These are phyloP conservation scores for Cochlearia excelsa DNA, from an alignment of 345 rosid species.

Conservation along the genomic window DNA sequence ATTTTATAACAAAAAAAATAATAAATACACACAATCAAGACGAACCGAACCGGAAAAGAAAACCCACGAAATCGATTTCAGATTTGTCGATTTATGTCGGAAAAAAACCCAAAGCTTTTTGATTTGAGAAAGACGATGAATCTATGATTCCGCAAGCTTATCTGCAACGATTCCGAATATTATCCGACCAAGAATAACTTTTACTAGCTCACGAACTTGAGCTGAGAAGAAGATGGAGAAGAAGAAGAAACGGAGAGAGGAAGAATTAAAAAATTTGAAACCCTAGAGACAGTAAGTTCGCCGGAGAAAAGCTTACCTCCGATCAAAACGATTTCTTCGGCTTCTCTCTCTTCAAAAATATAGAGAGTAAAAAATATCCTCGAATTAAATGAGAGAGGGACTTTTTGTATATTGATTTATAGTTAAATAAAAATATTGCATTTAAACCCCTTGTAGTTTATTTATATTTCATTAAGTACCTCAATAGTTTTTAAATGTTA, in stretches of 20 bases:
- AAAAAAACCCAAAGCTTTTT: conserved; percentile 1
- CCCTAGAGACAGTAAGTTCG: conserved; percentile 18
- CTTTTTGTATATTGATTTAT: conserved; percentile 6
- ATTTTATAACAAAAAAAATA: not conserved
- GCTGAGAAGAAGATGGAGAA: conserved; percentile 7
- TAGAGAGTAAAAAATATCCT: not conserved
- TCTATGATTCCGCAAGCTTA: conserved; percentile 24
- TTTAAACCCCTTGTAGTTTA: conserved; percentile 12
- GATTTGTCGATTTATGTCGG: not conserved
- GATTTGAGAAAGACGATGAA: conserved; percentile 16
- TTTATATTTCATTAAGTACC: not conserved
- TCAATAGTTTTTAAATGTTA: not conserved
- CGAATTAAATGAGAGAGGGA: not conserved
- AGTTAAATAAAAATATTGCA: conserved; percentile 6
- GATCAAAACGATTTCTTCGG: conserved; percentile 31
- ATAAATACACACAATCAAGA: not conserved
- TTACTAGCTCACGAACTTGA: conserved; percentile 2
- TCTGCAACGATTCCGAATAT: conserved; percentile 12
- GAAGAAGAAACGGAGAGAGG: conserved; percentile 10
- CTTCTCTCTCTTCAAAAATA: conserved; percentile 24
- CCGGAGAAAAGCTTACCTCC: conserved; percentile 31
- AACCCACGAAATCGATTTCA: conserved; percentile 29
- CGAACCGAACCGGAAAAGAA: conserved; percentile 36
- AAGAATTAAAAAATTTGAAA: not conserved
- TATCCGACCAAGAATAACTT: conserved; percentile 2